These are phyloP conservation scores for Zychaea mexicana DNA, from an alignment of 371 early-diverging fungal genomes.

Conservation along the genomic window DNA sequence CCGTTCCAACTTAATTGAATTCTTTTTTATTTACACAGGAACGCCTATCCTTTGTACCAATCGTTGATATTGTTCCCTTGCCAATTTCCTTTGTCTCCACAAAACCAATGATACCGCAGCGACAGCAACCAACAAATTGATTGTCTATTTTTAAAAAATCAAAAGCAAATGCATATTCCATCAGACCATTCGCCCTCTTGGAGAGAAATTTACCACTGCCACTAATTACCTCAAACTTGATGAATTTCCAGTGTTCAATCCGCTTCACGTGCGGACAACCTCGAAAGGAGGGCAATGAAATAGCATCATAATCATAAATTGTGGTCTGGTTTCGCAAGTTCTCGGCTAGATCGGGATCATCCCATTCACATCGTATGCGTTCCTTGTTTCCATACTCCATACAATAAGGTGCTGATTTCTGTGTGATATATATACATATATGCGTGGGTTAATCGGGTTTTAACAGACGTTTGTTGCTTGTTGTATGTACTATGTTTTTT, in stretches of 20 bases:
- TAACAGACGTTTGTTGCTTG: too few relatives aligned
- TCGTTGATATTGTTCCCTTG: constrained; percentile 42
- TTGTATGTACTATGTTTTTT: too few relatives aligned
- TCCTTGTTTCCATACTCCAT: constrained; percentile 48
- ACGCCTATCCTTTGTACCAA: constrained; percentile 48
- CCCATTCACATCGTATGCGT: constrained; percentile 47
- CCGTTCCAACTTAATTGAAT: too few relatives aligned
- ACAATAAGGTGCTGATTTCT: constrained; percentile 52
- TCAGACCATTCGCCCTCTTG: not conserved
- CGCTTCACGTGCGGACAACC: constrained; percentile 43
- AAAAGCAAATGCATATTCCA: not conserved
- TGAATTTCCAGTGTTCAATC: constrained; percentile 33
- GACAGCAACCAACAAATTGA: constrained; percentile 35
- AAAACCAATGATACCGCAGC: constrained; percentile 29
- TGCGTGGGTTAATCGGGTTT: too few relatives aligned
- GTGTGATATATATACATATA: not conserved
- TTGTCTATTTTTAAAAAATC: constrained; percentile 15
- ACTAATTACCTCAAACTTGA: constrained; percentile 40
- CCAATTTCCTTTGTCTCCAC: constrained; percentile 48
- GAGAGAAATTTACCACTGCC: not conserved
- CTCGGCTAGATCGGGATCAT: constrained; percentile 41
- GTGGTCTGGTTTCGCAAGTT: constrained; percentile 27
- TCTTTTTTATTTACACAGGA: constrained; percentile 12
- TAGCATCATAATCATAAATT: constrained; percentile 38
- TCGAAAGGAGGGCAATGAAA: constrained; percentile 40